phyloP scores from a whole-genome alignment of 1,284 basidiomycete species.

The Rhodotorula sp. region DNA sequence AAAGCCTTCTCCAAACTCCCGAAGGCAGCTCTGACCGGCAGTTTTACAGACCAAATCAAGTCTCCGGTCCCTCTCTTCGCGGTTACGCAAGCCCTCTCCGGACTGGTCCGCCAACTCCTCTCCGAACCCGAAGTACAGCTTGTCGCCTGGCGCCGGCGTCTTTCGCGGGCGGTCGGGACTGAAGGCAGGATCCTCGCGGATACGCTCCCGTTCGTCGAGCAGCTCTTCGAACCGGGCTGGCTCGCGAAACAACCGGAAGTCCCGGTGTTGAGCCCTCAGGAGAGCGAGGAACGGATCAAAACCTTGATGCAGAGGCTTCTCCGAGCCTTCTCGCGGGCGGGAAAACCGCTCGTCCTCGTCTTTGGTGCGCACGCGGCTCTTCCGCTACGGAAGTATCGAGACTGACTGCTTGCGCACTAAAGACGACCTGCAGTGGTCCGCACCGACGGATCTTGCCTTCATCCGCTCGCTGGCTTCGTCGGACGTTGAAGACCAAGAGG shows the following conservation, averaged over 20 bases:
- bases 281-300: constrained; percentile 33
- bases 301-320: constrained; percentile 25
- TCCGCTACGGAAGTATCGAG: no score
- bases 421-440: constrained; percentile 40
- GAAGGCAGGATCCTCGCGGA: constrained; percentile 39
- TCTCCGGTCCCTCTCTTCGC: constrained; percentile 41
- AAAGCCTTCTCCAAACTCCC: no score
- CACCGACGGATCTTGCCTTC: constrained; percentile 29
- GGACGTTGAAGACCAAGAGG: constrained; percentile 2
- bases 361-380: constrained; percentile 21
- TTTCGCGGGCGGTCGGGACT: constrained; percentile 26
- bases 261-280: constrained; percentile 18
- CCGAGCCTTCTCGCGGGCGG: constrained; percentile 27
- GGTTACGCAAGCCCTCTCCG: constrained; percentile 37
- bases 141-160: constrained; percentile 27
- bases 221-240: constrained; percentile 34
- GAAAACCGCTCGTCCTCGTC: constrained; percentile 33
- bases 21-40: no score
- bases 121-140: constrained; percentile 32
- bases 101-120: constrained; percentile 38
- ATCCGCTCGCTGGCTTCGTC: constrained; percentile 27
- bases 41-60: constrained; percentile 36
- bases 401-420: background rate
- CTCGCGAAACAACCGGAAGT: constrained; percentile 24
- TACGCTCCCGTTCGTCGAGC: constrained; percentile 31